These are phyloP conservation scores for Fusarium sp. DNA, from an alignment of 2,329 filamentous ascomycete genomes.

Conservation along the genomic window DNA sequence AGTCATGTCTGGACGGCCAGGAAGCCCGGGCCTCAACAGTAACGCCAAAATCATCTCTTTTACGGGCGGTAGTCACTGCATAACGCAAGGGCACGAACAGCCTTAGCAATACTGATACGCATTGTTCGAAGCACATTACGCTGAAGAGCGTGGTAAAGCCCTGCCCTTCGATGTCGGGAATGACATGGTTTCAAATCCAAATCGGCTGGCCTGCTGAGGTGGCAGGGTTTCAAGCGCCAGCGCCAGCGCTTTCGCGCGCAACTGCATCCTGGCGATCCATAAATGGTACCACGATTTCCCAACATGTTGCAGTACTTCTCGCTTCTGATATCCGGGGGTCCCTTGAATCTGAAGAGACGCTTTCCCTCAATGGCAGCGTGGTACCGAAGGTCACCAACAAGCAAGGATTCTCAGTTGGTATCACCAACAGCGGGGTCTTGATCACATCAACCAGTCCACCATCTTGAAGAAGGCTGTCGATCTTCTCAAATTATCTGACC, in stretches of 20 bases:
- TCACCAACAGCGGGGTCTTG: slow-evolving; percentile 40
- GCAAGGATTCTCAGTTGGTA: slow-evolving; percentile 32
- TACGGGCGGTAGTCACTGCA: slow-evolving; percentile 5
- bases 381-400: slow-evolving; percentile 22
- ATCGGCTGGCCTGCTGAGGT: slow-evolving; percentile 1
- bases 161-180: slow-evolving; percentile 4
- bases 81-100: slow-evolving; percentile 1
- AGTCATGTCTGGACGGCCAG: slow-evolving; percentile 47
- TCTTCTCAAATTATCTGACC: slow-evolving; percentile 28
- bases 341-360: slow-evolving; percentile 35
- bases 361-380: slow-evolving; percentile 24
- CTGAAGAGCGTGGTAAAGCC: not conserved
- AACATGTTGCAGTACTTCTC: slow-evolving; percentile 20
- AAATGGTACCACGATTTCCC: slow-evolving; percentile 35
- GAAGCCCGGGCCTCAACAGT: slow-evolving; percentile 42
- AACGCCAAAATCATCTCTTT: slow-evolving; percentile 12
- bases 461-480: slow-evolving; percentile 27
- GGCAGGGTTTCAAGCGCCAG: slow-evolving; percentile 13
- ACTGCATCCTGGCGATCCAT: slow-evolving; percentile 19
- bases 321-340: slow-evolving; percentile 25
- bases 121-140: not conserved
- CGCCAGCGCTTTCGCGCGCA: slow-evolving; percentile 10
- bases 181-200: slow-evolving; percentile 2
- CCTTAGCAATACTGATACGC: not conserved
- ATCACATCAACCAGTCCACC: slow-evolving; percentile 37